A percentile compares a stretch with the other conserved stretches of the same genome.
Evolutionary conservation across 306 rosid species (phyloP).

Genomic region (Lathyrus oleraceus): DNA sequence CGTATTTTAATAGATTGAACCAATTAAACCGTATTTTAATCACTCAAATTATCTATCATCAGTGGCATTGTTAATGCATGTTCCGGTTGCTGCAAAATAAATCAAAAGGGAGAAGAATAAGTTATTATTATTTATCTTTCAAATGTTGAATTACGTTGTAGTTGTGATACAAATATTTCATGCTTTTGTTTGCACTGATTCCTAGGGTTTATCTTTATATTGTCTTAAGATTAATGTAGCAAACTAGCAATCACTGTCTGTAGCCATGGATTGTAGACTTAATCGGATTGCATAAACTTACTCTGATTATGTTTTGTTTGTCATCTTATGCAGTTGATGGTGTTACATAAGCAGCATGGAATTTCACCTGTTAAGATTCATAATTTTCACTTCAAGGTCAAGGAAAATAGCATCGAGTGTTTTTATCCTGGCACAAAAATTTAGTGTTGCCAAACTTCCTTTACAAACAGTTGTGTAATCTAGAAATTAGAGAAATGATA

Average conservation of each 20-base stretch:
- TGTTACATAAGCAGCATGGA: conserved; percentile 57
- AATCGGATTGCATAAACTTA: background rate
- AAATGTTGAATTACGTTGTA: conserved; percentile 18
- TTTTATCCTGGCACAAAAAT: conserved; percentile 82
- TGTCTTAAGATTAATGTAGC: background rate
- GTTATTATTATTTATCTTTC: background rate
- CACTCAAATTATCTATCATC: background rate
- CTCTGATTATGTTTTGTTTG: conserved; percentile 12
- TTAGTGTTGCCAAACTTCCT: conserved; percentile 14
- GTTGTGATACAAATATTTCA: background rate
- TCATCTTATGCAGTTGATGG: conserved; percentile 49
- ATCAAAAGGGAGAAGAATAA: background rate
- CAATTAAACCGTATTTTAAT: too few relatives aligned
- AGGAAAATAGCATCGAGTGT: conserved; percentile 70
- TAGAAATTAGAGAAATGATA: background rate
- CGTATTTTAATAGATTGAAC: too few relatives aligned
- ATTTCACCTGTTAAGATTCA: conserved; percentile 43
- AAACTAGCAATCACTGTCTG: conserved; percentile 1
- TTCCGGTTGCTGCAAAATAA: background rate
- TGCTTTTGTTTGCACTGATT: background rate
- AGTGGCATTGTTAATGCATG: background rate
- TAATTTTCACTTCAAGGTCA: conserved; percentile 76
- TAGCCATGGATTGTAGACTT: background rate
- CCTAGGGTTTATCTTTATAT: background rate
- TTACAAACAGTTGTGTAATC: conserved; percentile 17